These are phyloP conservation scores for Mucor racemosus DNA, from an alignment of 371 early-diverging fungal species.

Conservation along the genomic window DNA sequence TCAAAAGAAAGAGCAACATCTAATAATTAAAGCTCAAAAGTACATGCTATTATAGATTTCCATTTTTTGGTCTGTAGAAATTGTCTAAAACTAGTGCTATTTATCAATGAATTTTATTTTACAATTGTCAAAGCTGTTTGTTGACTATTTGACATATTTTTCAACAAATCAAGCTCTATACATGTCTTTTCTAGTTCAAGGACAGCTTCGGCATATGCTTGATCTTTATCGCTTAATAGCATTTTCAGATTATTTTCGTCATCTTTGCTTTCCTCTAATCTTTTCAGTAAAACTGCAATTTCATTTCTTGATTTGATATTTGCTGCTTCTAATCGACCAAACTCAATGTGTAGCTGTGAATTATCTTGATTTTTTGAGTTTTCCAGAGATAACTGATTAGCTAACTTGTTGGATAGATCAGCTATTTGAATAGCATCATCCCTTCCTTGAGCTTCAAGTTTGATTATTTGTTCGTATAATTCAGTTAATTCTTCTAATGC, in stretches of 20 bases:
- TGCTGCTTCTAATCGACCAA: conserved; percentile 58
- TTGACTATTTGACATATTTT: conserved; percentile 9
- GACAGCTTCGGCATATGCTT: conserved; percentile 36
- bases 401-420: conserved; percentile 53
- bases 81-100: too few species aligned
- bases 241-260: conserved; percentile 45
- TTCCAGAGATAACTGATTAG: conserved; percentile 20
- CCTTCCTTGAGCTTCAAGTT: conserved; percentile 51
- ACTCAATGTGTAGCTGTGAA: conserved; percentile 56
- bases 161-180: conserved; percentile 57
- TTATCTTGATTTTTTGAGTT: conserved; percentile 21
- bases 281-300: conserved; percentile 49
- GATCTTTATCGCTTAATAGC: conserved; percentile 48
- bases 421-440: conserved; percentile 44
- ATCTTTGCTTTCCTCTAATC: conserved; percentile 58
- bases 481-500: conserved; percentile 45
- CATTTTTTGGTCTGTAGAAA: too few species aligned
- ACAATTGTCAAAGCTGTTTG: neutral
- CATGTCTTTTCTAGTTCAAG: conserved; percentile 52
- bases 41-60: too few species aligned
- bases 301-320: conserved; percentile 62
- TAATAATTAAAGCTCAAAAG: too few species aligned
- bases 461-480: conserved; percentile 44
- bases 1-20: too few species aligned
- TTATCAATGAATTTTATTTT: neutral